Percentiles rank a stretch among this genome's conserved stretches.
These are phyloP conservation scores for Tylopilus rubrobrunneus DNA, from an alignment of 768 basidiomycete genomes.

Conservation along the genomic window DNA sequence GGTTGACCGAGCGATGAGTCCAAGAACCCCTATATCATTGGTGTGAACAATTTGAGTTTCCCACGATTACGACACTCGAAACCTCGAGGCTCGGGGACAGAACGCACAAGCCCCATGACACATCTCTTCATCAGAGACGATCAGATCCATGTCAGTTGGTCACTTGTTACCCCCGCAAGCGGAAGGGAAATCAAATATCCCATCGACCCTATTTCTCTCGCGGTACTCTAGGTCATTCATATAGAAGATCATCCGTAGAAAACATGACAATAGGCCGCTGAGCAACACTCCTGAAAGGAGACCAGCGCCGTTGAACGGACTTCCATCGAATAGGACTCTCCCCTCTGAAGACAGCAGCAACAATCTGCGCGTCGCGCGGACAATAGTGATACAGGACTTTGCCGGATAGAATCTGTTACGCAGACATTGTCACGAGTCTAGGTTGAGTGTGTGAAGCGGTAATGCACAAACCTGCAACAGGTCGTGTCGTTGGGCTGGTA, in stretches of 20 bases:
- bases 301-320: conserved; percentile 5
- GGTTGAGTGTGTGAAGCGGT: background rate
- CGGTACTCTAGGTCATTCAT: background rate
- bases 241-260: background rate
- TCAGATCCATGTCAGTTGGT: too few species aligned
- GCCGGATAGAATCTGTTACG: conserved; percentile 6
- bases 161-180: background rate
- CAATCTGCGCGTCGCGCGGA: background rate
- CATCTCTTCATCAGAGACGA: background rate
- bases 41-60: background rate
- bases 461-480: background rate
- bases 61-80: background rate
- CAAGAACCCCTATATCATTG: too few species aligned
- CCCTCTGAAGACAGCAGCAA: background rate
- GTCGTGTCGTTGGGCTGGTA: background rate
- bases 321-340: too few species aligned
- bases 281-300: background rate
- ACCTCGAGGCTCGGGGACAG: too few species aligned
- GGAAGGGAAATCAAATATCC: background rate
- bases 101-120: background rate
- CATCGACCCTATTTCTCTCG: too few species aligned
- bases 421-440: background rate
- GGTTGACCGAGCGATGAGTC: too few species aligned
- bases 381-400: conserved; percentile 2
- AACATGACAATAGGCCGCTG: conserved; percentile 1